phyloP scores from a whole-genome alignment of 495 filamentous ascomycete species.

The Penicillium cosmopolitanum region DNA sequence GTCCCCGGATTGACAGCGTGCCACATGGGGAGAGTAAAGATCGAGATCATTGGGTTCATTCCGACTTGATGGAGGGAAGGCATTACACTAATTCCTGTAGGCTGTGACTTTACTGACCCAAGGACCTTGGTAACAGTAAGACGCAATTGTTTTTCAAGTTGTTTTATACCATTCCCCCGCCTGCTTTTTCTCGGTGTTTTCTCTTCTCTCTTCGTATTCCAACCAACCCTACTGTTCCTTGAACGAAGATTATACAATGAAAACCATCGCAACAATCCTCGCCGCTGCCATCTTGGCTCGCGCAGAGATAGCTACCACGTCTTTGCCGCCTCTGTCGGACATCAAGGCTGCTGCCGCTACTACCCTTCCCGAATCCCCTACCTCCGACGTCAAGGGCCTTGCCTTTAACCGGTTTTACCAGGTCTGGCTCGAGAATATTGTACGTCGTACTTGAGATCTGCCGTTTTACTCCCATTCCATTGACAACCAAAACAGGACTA shows the following conservation, averaged over 20 bases:
- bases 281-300: conserved; percentile 25
- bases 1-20: background rate
- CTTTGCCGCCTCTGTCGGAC: conserved; percentile 32
- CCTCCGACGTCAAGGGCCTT: conserved; percentile 61
- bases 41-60: background rate
- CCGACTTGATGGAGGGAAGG: background rate
- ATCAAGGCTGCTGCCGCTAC: conserved; percentile 37
- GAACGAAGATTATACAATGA: conserved; percentile 25
- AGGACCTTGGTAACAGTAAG: too few species aligned
- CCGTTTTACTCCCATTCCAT: background rate
- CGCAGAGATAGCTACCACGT: conserved; percentile 30
- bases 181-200: too few species aligned
- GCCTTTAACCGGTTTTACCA: conserved; percentile 68
- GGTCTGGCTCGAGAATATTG: conserved; percentile 76
- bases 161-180: too few species aligned
- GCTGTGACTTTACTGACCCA: too few species aligned
- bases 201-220: background rate
- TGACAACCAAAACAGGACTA: conserved; percentile 51
- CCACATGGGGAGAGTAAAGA: background rate
- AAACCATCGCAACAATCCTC: conserved; percentile 26
- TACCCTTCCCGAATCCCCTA: conserved; percentile 46
- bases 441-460: conserved; percentile 32
- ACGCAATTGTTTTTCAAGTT: too few species aligned
- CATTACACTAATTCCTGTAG: too few species aligned
- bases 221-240: too few species aligned